Percentiles rank a stretch among this genome's conserved stretches.
Conservation (phyloP, 345 rosid genomes). For the Eucalyptus tenuipes region DNA sequence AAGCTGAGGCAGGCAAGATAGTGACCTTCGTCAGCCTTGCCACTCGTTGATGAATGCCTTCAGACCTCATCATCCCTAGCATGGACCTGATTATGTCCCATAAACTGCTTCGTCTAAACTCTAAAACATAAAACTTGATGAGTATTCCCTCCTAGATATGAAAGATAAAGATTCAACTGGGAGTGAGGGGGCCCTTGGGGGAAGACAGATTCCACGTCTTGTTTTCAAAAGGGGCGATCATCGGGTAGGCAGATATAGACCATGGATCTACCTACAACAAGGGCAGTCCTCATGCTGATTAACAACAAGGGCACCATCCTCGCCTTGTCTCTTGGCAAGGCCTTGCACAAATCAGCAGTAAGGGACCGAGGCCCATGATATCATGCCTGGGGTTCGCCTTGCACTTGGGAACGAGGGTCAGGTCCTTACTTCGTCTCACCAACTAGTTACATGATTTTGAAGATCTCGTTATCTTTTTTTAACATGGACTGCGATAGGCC, state of each 20-base stretch:
- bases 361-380: not conserved
- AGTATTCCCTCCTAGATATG: no score
- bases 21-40: not conserved
- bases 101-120: no score
- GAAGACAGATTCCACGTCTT: no score
- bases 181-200: no score
- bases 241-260: not conserved
- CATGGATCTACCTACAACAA: not conserved
- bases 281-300: not conserved
- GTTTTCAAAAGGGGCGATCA: no score
- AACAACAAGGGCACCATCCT: not conserved
- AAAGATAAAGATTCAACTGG: no score
- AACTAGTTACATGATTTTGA: not conserved
- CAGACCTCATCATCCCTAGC: not conserved
- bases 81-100: no score
- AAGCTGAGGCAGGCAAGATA: not conserved
- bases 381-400: not conserved
- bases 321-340: not conserved
- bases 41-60: not conserved
- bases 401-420: not conserved
- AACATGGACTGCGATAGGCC: not conserved
- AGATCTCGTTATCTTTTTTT: not conserved
- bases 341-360: not conserved
- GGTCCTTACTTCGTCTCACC: not conserved
- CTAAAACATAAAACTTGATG: rapidly evolving